These are phyloP conservation scores for Lodderomyces parapsilosis DNA, from an alignment of 1,139 yeast genomes.

Conservation along the genomic window DNA sequence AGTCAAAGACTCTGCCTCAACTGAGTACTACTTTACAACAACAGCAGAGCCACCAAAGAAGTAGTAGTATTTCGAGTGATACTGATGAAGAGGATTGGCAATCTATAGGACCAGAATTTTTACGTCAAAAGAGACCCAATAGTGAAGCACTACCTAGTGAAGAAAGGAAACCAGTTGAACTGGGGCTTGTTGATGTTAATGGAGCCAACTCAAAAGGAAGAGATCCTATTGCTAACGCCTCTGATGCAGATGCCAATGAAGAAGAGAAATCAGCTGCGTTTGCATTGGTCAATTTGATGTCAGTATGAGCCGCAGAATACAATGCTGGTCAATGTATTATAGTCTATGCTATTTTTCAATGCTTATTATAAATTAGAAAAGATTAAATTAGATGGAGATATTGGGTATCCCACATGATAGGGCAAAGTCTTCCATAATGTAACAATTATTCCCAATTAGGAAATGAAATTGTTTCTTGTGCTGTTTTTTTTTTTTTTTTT, in stretches of 20 bases:
- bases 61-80: constrained; percentile 21
- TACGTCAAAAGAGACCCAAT: constrained; percentile 33
- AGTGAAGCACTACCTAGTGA: neutral
- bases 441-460: constrained; percentile 12
- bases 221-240: neutral
- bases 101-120: constrained; percentile 71
- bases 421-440: too few species aligned
- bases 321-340: neutral
- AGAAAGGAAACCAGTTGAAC: neutral
- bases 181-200: neutral
- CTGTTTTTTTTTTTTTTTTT: neutral
- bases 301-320: constrained; percentile 8
- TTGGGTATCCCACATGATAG: neutral
- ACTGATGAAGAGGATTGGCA: constrained; percentile 98
- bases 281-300: constrained; percentile 57
- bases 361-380: too few species aligned
- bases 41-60: constrained; percentile 2
- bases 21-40: neutral
- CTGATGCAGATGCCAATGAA: neutral
- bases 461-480: constrained; percentile 6
- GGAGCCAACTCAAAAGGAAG: neutral
- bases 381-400: neutral
- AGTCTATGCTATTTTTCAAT: neutral
- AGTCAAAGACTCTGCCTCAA: neutral
- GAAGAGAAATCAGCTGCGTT: constrained; percentile 58